phyloP scores from a whole-genome alignment of 768 basidiomycete species.

The Suillus decipiens region DNA sequence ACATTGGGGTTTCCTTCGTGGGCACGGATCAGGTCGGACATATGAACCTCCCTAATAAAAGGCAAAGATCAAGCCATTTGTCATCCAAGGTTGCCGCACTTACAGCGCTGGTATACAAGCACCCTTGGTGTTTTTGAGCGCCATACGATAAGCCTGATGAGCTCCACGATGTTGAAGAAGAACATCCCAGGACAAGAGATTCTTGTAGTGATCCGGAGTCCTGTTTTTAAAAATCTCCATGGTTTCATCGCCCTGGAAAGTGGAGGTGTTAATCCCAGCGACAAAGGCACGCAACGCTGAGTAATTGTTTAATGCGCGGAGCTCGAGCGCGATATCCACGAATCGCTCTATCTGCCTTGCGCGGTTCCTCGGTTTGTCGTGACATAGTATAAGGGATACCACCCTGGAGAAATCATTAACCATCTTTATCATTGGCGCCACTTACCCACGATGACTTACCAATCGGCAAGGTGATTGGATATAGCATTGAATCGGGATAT shows the following conservation, averaged over 20 bases:
- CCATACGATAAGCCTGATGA: conserved; percentile 90
- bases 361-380: conserved; percentile 73
- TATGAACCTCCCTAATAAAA: conserved; percentile 74
- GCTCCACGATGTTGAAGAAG: conserved; percentile 80
- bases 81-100: conserved; percentile 23
- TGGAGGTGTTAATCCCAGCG: conserved; percentile 88
- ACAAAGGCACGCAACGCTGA: conserved; percentile 90
- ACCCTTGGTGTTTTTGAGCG: conserved; percentile 81
- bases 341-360: conserved; percentile 88
- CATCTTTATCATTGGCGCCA: neutral
- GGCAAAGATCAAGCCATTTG: conserved; percentile 16
- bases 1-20: conserved; percentile 84
- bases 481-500: conserved; percentile 73
- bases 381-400: conserved; percentile 85
- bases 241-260: conserved; percentile 74
- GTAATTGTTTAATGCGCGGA: conserved; percentile 89
- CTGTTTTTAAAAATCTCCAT: conserved; percentile 71
- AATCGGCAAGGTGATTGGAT: conserved; percentile 83
- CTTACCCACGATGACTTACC: conserved; percentile 47
- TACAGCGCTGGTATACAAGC: conserved; percentile 87
- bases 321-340: conserved; percentile 75
- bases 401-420: conserved; percentile 58
- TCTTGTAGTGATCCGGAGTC: conserved; percentile 71
- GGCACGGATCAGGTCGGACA: conserved; percentile 85
- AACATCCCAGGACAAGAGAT: conserved; percentile 80